These are phyloP conservation scores for Davidsoniella eucalypti DNA, from an alignment of 2,329 filamentous ascomycete species.

Conservation along the genomic window DNA sequence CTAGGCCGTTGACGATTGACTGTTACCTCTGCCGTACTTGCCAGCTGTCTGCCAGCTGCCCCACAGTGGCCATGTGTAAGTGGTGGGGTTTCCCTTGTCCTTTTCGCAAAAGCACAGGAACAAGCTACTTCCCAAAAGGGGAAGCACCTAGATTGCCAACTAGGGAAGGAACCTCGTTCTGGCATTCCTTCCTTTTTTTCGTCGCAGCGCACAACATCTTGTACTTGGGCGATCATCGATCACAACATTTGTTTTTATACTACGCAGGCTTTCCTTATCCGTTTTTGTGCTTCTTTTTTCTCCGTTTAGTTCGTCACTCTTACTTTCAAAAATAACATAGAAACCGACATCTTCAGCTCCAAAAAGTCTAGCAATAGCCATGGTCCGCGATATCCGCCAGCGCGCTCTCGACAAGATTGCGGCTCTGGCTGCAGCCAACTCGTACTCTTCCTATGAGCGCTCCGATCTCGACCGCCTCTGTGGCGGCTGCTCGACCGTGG, in stretches of 20 bases:
- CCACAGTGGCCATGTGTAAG: neutral
- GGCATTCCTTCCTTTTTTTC: neutral
- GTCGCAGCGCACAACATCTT: neutral
- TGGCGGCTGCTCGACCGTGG: slow-evolving; percentile 35
- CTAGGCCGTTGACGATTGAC: slow-evolving; percentile 8
- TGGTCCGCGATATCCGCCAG: slow-evolving; percentile 41
- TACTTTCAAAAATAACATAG: neutral
- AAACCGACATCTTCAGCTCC: neutral
- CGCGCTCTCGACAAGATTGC: slow-evolving; percentile 50
- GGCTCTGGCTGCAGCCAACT: slow-evolving; percentile 39
- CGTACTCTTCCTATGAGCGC: slow-evolving; percentile 38
- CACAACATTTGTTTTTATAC: neutral
- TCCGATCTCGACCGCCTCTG: slow-evolving; percentile 48
- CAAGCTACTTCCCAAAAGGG: slow-evolving; percentile 8
- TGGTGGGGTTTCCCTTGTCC: neutral
- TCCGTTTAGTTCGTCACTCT: neutral
- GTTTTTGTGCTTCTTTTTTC: neutral
- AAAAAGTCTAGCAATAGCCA: slow-evolving; percentile 15
- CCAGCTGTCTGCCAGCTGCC: neutral
- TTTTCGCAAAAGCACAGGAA: neutral
- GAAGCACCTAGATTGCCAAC: slow-evolving; percentile 2
- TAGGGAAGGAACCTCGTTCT: neutral
- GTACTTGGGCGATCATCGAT: too few species aligned
- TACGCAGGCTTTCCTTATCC: neutral
- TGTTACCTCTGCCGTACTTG: neutral